These are phyloP conservation scores for Brassica incana DNA, from an alignment of 345 rosid species.

Conservation along the genomic window DNA sequence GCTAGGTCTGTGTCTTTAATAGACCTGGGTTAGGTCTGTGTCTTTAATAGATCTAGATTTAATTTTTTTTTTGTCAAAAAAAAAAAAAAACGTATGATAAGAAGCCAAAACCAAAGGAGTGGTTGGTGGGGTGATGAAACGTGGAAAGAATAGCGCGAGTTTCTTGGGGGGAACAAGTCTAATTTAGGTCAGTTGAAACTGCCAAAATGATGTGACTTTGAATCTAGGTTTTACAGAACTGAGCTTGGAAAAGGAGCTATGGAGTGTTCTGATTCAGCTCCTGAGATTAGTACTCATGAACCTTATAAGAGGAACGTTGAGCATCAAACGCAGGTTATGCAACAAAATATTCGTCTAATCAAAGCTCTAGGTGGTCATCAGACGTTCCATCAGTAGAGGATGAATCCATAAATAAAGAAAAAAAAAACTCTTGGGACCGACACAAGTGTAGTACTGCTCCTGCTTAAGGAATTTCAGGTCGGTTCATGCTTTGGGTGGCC, in stretches of 20 bases:
- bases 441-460: constrained; percentile 35
- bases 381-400: constrained; percentile 47
- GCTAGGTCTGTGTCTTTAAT: too few species aligned
- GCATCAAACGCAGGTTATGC: constrained; percentile 51
- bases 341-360: constrained; percentile 48
- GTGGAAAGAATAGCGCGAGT: not conserved
- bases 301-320: constrained; percentile 14
- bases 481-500: constrained; percentile 67
- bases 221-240: not conserved
- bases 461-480: constrained; percentile 45
- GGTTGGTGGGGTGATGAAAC: not conserved
- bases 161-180: constrained; percentile 6
- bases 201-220: constrained; percentile 18
- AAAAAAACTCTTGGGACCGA: constrained; percentile 21
- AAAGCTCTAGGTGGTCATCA: constrained; percentile 67
- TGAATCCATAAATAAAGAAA: constrained; percentile 6
- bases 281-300: constrained; percentile 1
- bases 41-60: too few species aligned
- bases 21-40: too few species aligned
- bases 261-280: constrained; percentile 10
- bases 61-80: too few species aligned
- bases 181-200: not conserved
- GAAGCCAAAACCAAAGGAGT: not conserved
- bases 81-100: too few species aligned
- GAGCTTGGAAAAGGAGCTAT: constrained; percentile 8